phyloP scores from a whole-genome alignment of 192 early-diverging fungal species.

The Linnemannia zychae region DNA sequence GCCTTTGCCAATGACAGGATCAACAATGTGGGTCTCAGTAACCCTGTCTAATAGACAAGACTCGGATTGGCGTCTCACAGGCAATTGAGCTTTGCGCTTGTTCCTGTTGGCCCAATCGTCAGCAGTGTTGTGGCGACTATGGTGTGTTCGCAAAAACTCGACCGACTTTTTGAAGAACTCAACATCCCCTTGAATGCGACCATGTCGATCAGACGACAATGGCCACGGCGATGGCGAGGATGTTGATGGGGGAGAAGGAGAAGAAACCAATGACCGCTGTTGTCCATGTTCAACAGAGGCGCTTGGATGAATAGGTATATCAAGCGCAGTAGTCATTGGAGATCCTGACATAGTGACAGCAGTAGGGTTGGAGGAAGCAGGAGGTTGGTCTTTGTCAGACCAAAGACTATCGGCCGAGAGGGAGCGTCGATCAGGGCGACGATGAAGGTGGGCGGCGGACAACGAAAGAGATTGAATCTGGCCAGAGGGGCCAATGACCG shows the following conservation, averaged over 20 bases:
- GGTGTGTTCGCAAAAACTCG: conserved; percentile 40
- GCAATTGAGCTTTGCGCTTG: conserved; percentile 15
- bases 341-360: not conserved
- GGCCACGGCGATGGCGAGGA: not conserved
- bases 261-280: not conserved
- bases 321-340: not conserved
- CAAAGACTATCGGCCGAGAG: conserved; percentile 28
- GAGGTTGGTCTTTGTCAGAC: not conserved
- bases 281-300: not conserved
- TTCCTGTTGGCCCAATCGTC: conserved; percentile 46
- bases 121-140: conserved; percentile 13
- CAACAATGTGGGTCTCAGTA: not conserved
- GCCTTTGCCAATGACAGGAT: not conserved
- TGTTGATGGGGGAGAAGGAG: not conserved
- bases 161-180: conserved; percentile 37
- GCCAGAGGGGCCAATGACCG: not conserved
- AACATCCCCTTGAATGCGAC: not conserved
- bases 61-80: conserved; percentile 28
- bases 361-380: not conserved
- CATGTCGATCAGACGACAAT: not conserved
- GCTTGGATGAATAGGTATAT: not conserved
- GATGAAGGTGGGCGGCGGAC: conserved; percentile 7
- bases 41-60: conserved; percentile 21
- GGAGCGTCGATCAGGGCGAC: conserved; percentile 14
- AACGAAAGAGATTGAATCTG: not conserved